Evolutionary conservation across 306 rosid species (phyloP).

Genomic region (Astragalus glycyphyllos): DNA sequence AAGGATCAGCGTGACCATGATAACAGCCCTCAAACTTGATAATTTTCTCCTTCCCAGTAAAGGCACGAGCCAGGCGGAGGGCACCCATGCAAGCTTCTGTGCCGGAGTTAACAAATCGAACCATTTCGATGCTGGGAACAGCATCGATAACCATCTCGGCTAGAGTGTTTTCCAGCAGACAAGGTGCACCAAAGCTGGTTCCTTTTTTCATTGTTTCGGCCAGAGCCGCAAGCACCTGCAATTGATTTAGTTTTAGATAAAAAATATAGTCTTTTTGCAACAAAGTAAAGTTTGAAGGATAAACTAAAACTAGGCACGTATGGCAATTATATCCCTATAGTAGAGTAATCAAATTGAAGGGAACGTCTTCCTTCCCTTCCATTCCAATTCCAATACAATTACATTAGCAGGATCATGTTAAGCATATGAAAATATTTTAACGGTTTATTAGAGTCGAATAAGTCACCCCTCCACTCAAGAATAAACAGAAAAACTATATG

Average conservation of each 20-base stretch:
- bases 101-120: constrained; percentile 94
- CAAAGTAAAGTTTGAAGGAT: neutral
- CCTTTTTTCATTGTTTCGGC: constrained; percentile 94
- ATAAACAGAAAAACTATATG: too few species aligned
- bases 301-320: neutral
- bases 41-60: constrained; percentile 69
- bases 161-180: constrained; percentile 77
- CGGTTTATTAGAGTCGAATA: neutral
- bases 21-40: constrained; percentile 97
- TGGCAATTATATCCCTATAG: neutral
- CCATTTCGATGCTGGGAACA: constrained; percentile 95
- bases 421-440: neutral
- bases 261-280: constrained; percentile 5
- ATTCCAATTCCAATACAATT: too few species aligned
- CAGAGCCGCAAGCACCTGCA: constrained; percentile 92
- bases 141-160: constrained; percentile 90
- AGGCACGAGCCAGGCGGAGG: constrained; percentile 90
- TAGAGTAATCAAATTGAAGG: constrained; percentile 11
- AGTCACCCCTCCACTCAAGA: neutral
- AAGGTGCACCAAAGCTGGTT: constrained; percentile 98
- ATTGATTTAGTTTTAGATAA: neutral
- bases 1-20: constrained; percentile 98
- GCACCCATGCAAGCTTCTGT: constrained; percentile 98
- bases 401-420: neutral
- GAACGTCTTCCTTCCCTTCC: neutral